Base-by-base conservation (phyloP, 2,329 filamentous ascomycete species). In the Penicillium sp. region DNA sequence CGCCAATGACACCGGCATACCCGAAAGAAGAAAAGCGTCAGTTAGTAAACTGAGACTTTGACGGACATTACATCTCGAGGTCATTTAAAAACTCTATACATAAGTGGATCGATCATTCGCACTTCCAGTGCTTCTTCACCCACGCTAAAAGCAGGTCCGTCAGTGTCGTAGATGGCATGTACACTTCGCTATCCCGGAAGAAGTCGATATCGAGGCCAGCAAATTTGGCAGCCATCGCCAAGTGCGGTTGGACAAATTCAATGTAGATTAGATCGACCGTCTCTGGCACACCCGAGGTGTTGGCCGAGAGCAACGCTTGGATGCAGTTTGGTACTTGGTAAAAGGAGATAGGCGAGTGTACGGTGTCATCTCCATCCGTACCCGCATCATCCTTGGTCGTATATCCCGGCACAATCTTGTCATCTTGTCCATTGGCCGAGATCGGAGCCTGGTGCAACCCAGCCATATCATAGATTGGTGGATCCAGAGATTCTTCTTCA, bases 221-320 rank as follows among this genome's bases (percentile, higher is more conserved):
- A 59, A 80, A 84, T 53, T 85, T 84, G 55, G 96, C 75, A 2
- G 90, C 91, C 10, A 87, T 74, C 16, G 95, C 71, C 35, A 97
- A 76, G 81, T 88, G 95, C 9, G 85, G 85, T 71, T 94, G 82
- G 31, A 97, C 85, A 69, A 96, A 99, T 68, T 95, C 91, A 51
- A 95, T 83, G 67, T 95, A 99, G 13, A 96, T 85, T 7, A 99
- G 69, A 69, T 97, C 92, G 0, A 99, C 90, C 0, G 73, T 86
- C 46, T 88, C 82, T 0, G 90, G 89, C 14, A 82, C 76, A 5
- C 68, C 65, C 0, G 69, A 74, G 7, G 67, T 57, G 18, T 68
- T 58, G 16, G 55, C 35, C 14, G 57, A 51, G 18, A 95, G 72
- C 77, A 60, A 88, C 1, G 87, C 77, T 68, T 92, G 87, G 51